Evolutionary conservation across 352 stramenopile species (phyloP), one percentile per base, ranked within the genome.

Genomic region (Phytopythium vexans): DNA sequence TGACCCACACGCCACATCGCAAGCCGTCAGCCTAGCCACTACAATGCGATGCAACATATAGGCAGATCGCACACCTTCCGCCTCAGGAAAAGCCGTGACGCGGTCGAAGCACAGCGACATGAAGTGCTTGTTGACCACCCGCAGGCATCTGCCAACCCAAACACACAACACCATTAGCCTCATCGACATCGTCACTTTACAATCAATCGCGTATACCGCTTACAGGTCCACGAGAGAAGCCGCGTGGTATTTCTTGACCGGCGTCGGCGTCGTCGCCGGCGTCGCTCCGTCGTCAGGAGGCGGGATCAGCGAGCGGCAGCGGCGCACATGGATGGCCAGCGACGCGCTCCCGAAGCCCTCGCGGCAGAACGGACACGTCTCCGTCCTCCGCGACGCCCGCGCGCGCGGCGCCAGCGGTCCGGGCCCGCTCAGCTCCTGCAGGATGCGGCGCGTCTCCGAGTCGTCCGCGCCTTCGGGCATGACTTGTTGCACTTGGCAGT

Each of bases 121-220:
- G 51, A 91, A 91, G 54, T 91, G 82, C 43, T 74, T 85, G 12
- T 76, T 84, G 44, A 89, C 60, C 31, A 83, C 70, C 0, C 62
- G 65, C 15, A 90, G 64, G 41, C 80, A 90, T 52, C 80, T 90
- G 36, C 38, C 48, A 27, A 5, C 8, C 11, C 8, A 6, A 8
- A 14, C 12, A 16, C 7, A 51, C 12, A 39, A 6, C 27, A 47
- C 6, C 9, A 27, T 47, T 49, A 8, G 38, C 10, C 43, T 27
- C 11, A 27, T 38, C 8, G 7, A 40, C 36, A 46, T 3, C 32
- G 16, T 16, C 6, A 47, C 36, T 7, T 34, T 44, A 40, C 35
- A 36, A 55, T 11, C 8, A 48, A 2, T 43, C 39, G 34, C 51
- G 9, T 47, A 90, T 75, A 2, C 39, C 39, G 34, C 51, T n/a